Evolutionary conservation across 2,329 filamentous ascomycete species (phyloP).

Genomic region (Pezicula radicicola): DNA sequence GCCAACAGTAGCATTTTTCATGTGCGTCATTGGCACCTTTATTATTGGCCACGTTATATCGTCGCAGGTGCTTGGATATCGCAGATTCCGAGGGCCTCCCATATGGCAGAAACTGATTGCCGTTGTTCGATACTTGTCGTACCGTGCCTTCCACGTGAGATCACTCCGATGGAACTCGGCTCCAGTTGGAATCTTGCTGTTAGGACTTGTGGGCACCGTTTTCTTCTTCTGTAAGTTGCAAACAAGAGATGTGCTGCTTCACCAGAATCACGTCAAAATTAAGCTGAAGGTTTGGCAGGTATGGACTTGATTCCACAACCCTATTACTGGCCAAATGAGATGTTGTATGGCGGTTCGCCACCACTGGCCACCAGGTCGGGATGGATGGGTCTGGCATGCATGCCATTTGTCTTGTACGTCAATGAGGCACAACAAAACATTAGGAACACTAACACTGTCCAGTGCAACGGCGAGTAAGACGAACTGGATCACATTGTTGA

Average conservation of each 20-base stretch:
- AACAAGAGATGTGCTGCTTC: background rate
- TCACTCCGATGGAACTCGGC: conserved; percentile 38
- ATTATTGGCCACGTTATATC: conserved; percentile 31
- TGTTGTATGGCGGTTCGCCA: conserved; percentile 51
- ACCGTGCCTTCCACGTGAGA: conserved; percentile 34
- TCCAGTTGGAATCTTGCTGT: conserved; percentile 39
- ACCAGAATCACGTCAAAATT: conserved; percentile 5
- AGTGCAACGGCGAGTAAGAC: conserved; percentile 28
- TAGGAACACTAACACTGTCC: conserved; percentile 6
- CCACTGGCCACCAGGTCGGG: conserved; percentile 61
- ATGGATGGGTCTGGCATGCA: conserved; percentile 62
- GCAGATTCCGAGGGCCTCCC: conserved; percentile 5
- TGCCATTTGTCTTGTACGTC: conserved; percentile 55
- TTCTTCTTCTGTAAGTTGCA: conserved; percentile 41
- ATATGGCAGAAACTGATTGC: conserved; percentile 32
- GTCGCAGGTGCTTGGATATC: conserved; percentile 2
- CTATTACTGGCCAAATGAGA: conserved; percentile 51
- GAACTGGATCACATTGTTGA: conserved; percentile 59
- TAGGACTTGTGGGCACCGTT: conserved; percentile 36
- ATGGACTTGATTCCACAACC: conserved; percentile 47
- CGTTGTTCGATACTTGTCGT: conserved; percentile 36
- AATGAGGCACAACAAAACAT: background rate
- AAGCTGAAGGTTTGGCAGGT: conserved; percentile 21
- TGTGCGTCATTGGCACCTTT: conserved; percentile 45
- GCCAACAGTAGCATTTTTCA: conserved; percentile 50